Percentiles rank a stretch among this genome's conserved stretches.
These are phyloP conservation scores for Eimeria zaria DNA, from an alignment of 169 alveolate species.

Conservation along the genomic window DNA sequence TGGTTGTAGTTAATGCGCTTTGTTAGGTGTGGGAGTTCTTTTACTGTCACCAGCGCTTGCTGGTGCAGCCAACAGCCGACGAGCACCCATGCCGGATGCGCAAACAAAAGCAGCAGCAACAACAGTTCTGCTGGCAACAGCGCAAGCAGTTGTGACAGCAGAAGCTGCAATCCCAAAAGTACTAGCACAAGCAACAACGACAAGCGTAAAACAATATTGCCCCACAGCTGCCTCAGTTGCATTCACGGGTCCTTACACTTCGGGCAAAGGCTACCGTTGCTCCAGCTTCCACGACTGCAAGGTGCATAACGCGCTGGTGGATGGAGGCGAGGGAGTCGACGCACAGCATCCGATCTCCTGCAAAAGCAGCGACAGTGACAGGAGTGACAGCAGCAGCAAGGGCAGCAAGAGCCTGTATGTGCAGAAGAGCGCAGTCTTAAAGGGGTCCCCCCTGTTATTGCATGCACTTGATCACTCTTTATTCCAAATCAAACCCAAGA, in stretches of 20 bases:
- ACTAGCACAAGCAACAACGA: no score
- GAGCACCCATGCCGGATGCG: not conserved
- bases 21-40: not conserved
- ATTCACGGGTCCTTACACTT: constrained; percentile 16
- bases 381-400: not conserved
- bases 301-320: constrained; percentile 63
- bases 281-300: constrained; percentile 46
- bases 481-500: not conserved
- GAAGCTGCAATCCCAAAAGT: not conserved
- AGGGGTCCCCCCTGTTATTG: not conserved
- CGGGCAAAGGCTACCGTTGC: constrained; percentile 69
- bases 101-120: not conserved
- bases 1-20: not conserved
- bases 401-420: not conserved
- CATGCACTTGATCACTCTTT: not conserved
- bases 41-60: not conserved
- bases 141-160: not conserved
- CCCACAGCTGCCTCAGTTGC: not conserved
- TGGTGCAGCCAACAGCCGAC: not conserved
- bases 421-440: not conserved
- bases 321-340: constrained; percentile 68
- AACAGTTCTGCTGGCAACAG: not conserved
- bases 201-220: not conserved
- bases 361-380: not conserved
- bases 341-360: constrained; percentile 57